Conservation (phyloP, 306 rosid genomes). For the Acmispon strigosus region DNA sequence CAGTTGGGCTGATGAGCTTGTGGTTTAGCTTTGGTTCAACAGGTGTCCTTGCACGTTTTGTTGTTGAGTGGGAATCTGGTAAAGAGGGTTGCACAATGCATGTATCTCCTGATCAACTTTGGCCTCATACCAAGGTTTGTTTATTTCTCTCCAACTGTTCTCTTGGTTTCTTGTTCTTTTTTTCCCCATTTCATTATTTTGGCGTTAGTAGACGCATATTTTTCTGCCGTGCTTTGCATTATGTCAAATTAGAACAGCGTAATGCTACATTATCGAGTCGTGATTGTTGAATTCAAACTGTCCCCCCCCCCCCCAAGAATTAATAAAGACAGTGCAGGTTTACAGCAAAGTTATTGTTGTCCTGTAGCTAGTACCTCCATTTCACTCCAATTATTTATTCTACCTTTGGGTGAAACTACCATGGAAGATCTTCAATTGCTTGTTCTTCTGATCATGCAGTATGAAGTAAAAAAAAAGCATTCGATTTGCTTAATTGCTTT, state of each 20-base stretch:
- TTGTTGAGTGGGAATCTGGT: conserved; percentile 97
- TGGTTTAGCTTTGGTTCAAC: conserved; percentile 98
- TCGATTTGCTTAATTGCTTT: not conserved
- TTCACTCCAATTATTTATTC: not conserved
- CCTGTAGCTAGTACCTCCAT: not conserved
- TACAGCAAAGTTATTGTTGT: not conserved
- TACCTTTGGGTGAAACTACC: not conserved
- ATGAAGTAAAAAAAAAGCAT: not conserved
- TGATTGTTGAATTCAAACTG: conserved; percentile 1
- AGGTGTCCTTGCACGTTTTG: conserved; percentile 90
- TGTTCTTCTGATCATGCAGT: not conserved
- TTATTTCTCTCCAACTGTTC: not conserved
- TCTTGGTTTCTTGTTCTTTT: not conserved
- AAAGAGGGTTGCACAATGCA: conserved; percentile 99
- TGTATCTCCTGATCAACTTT: conserved; percentile 95
- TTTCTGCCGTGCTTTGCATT: not conserved
- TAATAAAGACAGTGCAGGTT: not conserved
- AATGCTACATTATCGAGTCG: not conserved
- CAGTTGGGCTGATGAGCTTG: conserved; percentile 92
- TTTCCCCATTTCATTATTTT: not conserved
- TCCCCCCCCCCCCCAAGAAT: not conserved
- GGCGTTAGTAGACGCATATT: not conserved
- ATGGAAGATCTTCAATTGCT: not conserved
- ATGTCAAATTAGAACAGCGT: not conserved
- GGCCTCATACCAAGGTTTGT: conserved; percentile 99